Conservation (phyloP, 2,329 filamentous ascomycete species). For the Alternaria panax region DNA sequence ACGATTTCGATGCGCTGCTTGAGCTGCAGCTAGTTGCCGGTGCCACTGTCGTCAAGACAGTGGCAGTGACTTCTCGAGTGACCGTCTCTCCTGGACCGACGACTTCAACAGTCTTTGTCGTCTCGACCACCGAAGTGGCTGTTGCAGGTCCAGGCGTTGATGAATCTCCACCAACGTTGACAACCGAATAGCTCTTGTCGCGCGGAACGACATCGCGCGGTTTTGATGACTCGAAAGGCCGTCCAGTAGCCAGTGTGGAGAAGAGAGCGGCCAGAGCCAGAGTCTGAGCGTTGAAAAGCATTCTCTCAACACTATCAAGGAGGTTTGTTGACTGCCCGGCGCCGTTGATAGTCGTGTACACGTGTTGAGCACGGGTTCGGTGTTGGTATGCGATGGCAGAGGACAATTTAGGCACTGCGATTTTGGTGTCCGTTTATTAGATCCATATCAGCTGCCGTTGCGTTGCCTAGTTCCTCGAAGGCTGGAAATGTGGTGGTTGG, state of each 20-base stretch:
- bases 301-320: conserved; percentile 25
- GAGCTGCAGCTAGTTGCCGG: conserved; percentile 24
- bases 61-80: conserved; percentile 36
- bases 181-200: conserved; percentile 47
- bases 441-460: conserved; percentile 21
- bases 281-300: conserved; percentile 36
- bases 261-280: conserved; percentile 31
- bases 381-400: conserved; percentile 17
- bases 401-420: conserved; percentile 12
- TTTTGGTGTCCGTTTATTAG: conserved; percentile 26
- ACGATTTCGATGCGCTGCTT: conserved; percentile 13
- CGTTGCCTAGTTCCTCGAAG: conserved; percentile 28
- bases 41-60: conserved; percentile 18
- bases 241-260: conserved; percentile 30
- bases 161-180: conserved; percentile 51
- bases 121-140: conserved; percentile 32
- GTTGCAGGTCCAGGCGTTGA: conserved; percentile 28
- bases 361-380: conserved; percentile 15
- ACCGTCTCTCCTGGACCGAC: conserved; percentile 32
- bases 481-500: conserved; percentile 43
- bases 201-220: conserved; percentile 29
- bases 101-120: conserved; percentile 39
- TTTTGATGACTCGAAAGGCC: conserved; percentile 36
- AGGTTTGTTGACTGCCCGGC: conserved; percentile 11
- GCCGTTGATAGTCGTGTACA: conserved; percentile 16